Base-by-base conservation (phyloP, 305 asterid genomes). In the Solanum hybrid region DNA sequence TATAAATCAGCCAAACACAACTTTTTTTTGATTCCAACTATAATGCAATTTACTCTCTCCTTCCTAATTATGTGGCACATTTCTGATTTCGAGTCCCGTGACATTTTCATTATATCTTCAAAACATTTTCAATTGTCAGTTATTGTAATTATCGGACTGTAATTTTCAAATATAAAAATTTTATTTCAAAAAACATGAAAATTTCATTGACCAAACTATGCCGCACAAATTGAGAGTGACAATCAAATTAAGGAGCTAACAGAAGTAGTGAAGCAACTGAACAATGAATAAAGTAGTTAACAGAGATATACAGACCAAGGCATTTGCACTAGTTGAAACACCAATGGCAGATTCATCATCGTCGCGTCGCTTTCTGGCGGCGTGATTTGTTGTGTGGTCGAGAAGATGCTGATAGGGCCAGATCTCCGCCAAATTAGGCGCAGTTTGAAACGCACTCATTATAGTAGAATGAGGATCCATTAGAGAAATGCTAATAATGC, bases 381-480 rank as follows among this genome's bases (percentile, higher is more conserved):
- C 17, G 41, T 89, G 94, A 91, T 91, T 93, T 57, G 93, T 92
- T 90, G 87, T 92, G 87, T 90, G 93, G 91, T 93, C 94, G 91
- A 91, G 83, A 89, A 26, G 78, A 72, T 72, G 78, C 7, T 72
- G 79, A 84, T 83, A 85, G 90, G 79, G 89, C 91, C 91, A 89
- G 87, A 89, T 89, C 89, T 89, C 91, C 2, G 87, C 51, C 79
- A 84, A 77, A 75, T 88, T 89, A 88, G 65, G 17, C 36, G 92
- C 93, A 93, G 92, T 89, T 91, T 94, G 89, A 88, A 94, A 94
- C 9, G 93, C 90, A 91, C 90, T 93, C 93, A 94, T 89, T 91
- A 89, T 45, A 20, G 88, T 61, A 5, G 72, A 93, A 20, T 93
- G 93, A 26, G 95, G 96, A 93, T 95, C 95, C 97, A 95, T 95